Conservation (phyloP, 2,329 filamentous ascomycete species). For the Diaporthe sp. region DNA sequence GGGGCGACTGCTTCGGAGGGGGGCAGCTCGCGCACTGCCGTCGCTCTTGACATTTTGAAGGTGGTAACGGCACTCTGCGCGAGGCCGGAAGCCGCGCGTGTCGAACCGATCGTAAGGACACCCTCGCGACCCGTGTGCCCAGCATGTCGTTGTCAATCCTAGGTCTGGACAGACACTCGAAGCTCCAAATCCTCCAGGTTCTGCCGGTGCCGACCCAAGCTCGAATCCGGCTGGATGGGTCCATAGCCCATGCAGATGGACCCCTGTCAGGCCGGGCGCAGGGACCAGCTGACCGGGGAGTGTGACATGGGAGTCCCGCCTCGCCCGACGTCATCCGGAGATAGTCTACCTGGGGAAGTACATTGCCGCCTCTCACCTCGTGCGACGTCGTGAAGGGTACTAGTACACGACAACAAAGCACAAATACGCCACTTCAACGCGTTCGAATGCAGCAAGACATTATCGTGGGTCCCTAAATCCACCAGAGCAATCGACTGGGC, state of each 20-base stretch:
- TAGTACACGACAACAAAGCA: not conserved
- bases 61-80: not conserved
- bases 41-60: conserved; percentile 20
- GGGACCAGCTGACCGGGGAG: conserved; percentile 34
- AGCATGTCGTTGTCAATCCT: conserved; percentile 46
- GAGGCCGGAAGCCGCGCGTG: not conserved
- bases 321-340: conserved; percentile 30
- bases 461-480: not conserved
- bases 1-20: conserved; percentile 45
- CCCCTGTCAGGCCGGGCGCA: conserved; percentile 26
- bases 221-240: conserved; percentile 18
- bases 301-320: conserved; percentile 24
- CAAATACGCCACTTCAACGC: not conserved
- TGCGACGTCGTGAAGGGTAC: not conserved
- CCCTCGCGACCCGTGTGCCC: conserved; percentile 44
- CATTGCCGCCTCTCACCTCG: conserved; percentile 10
- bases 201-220: not conserved
- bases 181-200: not conserved
- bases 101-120: conserved; percentile 38
- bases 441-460: not conserved
- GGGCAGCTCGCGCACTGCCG: conserved; percentile 50
- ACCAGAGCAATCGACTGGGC: not conserved
- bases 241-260: not conserved
- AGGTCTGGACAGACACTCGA: not conserved
- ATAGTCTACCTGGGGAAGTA: conserved; percentile 1